A percentile compares a stretch with the other conserved stretches of the same genome.
Evolutionary conservation across 257 asterid species (phyloP).

Genomic region (Mitragyna speciosa): DNA sequence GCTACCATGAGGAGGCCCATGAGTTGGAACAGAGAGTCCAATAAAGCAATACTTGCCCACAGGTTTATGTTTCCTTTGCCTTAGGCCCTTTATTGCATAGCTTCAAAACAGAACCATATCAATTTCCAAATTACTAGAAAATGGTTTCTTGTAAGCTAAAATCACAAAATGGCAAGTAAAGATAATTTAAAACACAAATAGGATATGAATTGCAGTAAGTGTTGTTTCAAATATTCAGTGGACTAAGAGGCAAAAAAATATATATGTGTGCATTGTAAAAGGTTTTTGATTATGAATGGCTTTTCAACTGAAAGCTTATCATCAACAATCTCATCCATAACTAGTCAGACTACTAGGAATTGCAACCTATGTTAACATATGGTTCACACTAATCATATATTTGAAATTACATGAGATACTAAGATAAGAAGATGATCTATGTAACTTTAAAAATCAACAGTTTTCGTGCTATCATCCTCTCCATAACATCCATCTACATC

Average conservation of each 20-base stretch:
- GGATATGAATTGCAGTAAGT: not conserved
- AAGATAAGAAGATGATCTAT: not conserved
- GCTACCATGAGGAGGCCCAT: not conserved
- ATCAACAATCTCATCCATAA: not conserved
- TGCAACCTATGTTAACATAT: not conserved
- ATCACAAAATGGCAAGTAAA: not conserved
- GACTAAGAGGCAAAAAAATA: not conserved
- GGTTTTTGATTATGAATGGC: too few species aligned
- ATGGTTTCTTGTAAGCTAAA: not conserved
- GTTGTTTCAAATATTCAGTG: not conserved
- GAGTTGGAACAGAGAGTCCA: not conserved
- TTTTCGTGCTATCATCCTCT: constrained; percentile 65
- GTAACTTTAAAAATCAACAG: constrained; percentile 38
- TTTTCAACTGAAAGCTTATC: not conserved
- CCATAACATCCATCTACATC: constrained; percentile 68
- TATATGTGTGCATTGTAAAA: not conserved
- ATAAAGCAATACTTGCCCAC: not conserved
- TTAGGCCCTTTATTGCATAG: too few species aligned
- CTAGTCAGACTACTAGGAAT: not conserved
- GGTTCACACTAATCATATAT: not conserved
- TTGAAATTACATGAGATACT: not conserved
- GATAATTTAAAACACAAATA: not conserved
- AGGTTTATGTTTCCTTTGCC: too few species aligned
- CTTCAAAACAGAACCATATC: not conserved
- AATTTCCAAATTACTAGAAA: not conserved